These are phyloP conservation scores for Verticillium nubilum DNA, from an alignment of 2,329 filamentous ascomycete genomes.

Conservation along the genomic window DNA sequence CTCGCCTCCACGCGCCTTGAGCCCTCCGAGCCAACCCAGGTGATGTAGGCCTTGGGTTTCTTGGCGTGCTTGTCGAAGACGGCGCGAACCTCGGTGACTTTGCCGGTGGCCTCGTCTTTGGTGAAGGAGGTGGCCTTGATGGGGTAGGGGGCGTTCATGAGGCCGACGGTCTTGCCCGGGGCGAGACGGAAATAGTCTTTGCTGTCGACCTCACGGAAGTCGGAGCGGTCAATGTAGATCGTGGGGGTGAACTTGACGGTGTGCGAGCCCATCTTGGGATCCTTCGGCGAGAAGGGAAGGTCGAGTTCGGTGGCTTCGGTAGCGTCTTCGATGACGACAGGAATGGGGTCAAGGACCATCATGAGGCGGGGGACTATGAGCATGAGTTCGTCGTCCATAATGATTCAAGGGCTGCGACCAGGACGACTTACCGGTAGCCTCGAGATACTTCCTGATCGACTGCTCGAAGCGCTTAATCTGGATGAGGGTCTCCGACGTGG, in stretches of 20 bases:
- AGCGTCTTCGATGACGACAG: slow-evolving; percentile 74
- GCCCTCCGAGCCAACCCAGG: slow-evolving; percentile 72
- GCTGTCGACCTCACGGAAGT: slow-evolving; percentile 72
- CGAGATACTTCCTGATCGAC: slow-evolving; percentile 78
- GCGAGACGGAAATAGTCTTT: slow-evolving; percentile 77
- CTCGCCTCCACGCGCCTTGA: slow-evolving; percentile 68
- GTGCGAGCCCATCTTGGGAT: slow-evolving; percentile 60
- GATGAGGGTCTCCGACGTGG: slow-evolving; percentile 74
- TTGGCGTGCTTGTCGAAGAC: slow-evolving; percentile 64
- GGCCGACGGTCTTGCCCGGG: slow-evolving; percentile 70
- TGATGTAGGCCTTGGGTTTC: slow-evolving; percentile 77
- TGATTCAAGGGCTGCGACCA: neutral
- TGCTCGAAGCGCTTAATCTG: slow-evolving; percentile 80
- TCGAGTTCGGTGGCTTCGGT: slow-evolving; percentile 58
- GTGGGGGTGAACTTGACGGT: slow-evolving; percentile 63
- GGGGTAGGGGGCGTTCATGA: slow-evolving; percentile 66
- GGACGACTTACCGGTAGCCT: slow-evolving; percentile 49
- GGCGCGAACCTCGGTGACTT: slow-evolving; percentile 59
- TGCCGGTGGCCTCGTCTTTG: slow-evolving; percentile 59
- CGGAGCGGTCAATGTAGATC: slow-evolving; percentile 78
- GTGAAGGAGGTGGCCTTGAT: slow-evolving; percentile 66
- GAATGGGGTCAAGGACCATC: slow-evolving; percentile 81
- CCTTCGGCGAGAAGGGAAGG: slow-evolving; percentile 78
- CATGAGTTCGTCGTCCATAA: neutral
- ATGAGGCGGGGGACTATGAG: slow-evolving; percentile 84